These are phyloP conservation scores for Ilyonectria sp. DNA, from an alignment of 2,329 filamentous ascomycete species.

Conservation along the genomic window DNA sequence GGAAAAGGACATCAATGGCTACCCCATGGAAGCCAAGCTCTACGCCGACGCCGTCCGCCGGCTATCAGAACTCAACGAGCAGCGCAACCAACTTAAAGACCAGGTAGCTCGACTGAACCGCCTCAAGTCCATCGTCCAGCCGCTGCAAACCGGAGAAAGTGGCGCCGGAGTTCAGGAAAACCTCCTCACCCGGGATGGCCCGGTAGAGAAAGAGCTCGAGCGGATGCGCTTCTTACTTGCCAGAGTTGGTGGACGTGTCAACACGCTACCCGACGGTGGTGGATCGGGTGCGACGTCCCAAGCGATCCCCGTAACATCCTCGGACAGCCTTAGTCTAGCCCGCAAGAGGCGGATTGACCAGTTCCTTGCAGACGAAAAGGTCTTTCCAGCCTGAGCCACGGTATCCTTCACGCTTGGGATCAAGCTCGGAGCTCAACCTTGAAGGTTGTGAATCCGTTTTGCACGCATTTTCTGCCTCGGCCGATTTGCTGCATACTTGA, in stretches of 20 bases:
- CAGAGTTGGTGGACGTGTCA: constrained; percentile 70
- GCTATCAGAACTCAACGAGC: constrained; percentile 64
- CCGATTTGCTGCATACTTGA: not conserved
- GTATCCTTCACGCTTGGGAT: not conserved
- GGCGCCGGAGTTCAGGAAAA: constrained; percentile 72
- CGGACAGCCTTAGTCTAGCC: constrained; percentile 29
- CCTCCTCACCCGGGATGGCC: constrained; percentile 75
- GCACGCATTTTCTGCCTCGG: not conserved
- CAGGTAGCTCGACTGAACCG: constrained; percentile 63
- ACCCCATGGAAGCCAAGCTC: constrained; percentile 64
- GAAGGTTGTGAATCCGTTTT: not conserved
- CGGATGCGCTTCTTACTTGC: constrained; percentile 76
- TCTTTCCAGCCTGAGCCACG: constrained; percentile 42
- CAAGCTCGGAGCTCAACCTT: not conserved
- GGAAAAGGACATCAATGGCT: constrained; percentile 53
- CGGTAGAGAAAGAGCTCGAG: constrained; percentile 76
- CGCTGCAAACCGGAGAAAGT: constrained; percentile 50
- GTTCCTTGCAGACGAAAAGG: constrained; percentile 44
- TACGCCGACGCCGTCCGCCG: constrained; percentile 66
- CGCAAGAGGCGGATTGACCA: constrained; percentile 47
- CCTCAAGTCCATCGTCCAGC: constrained; percentile 67
- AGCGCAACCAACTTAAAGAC: constrained; percentile 53
- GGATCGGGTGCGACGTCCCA: constrained; percentile 1
- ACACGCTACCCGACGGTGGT: constrained; percentile 37
- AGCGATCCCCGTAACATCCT: constrained; percentile 28